Conservation (phyloP, 163 green algal species). For the Chlorella variabilis region DNA sequence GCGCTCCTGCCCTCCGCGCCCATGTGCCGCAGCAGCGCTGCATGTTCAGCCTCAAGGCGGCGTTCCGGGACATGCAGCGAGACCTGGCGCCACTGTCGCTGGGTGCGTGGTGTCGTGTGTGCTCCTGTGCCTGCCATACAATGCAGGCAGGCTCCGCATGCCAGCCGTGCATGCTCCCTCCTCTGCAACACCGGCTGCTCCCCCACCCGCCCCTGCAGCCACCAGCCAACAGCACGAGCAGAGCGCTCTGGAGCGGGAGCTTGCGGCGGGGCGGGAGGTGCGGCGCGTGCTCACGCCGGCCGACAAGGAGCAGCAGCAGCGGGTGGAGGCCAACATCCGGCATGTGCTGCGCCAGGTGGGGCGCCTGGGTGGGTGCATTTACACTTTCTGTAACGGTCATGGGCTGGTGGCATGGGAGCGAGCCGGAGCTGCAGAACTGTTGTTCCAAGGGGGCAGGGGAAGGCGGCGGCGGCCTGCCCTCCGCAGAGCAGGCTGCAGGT, state of each 20-base stretch:
- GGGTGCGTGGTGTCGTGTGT: not conserved
- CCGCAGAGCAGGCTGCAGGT: too few species aligned
- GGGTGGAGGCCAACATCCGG: constrained; percentile 39
- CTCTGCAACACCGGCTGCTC: too few species aligned
- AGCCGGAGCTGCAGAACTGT: too few species aligned
- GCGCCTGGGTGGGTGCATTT: not conserved
- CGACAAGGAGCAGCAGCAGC: constrained; percentile 29
- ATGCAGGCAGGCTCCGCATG: too few species aligned
- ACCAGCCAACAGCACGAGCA: constrained; percentile 6
- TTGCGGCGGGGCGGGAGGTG: constrained; percentile 18
- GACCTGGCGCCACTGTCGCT: constrained; percentile 51
- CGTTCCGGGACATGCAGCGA: constrained; percentile 48
- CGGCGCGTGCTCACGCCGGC: not conserved
- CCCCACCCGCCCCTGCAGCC: too few species aligned
- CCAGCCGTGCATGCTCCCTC: too few species aligned
- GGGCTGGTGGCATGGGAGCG: too few species aligned
- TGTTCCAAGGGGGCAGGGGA: too few species aligned
- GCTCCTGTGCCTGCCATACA: not conserved
- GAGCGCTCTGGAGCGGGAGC: constrained; percentile 35
- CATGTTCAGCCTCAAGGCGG: constrained; percentile 44
- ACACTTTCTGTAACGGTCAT: too few species aligned
- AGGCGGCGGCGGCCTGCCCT: too few species aligned
- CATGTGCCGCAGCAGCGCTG: constrained; percentile 48
- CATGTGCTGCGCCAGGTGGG: constrained; percentile 35
- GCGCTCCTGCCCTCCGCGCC: too few species aligned